Percentiles rank a stretch among this genome's conserved stretches.
Evolutionary conservation across 352 stramenopile genomes (phyloP).

Genomic region (Nothophytophthora sp.): DNA sequence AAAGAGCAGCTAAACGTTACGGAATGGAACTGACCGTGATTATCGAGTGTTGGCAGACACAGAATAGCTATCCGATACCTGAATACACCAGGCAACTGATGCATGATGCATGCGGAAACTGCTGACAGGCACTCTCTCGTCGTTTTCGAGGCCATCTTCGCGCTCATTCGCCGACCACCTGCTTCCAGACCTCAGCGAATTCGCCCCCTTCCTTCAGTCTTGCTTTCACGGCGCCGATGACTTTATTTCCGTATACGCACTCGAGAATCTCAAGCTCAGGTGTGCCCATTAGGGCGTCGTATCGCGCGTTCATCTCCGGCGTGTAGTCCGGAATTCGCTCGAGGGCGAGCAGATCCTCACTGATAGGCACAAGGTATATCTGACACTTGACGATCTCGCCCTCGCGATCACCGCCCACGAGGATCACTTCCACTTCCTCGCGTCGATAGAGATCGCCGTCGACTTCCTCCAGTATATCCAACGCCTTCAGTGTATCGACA

Average conservation of each 20-base stretch:
- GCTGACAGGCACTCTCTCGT: too few species aligned
- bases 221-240: slow-evolving; percentile 11
- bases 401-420: slow-evolving; percentile 19
- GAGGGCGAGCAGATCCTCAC: slow-evolving; percentile 34
- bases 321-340: slow-evolving; percentile 39
- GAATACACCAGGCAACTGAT: too few species aligned
- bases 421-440: slow-evolving; percentile 41
- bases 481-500: slow-evolving; percentile 27
- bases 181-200: too few species aligned
- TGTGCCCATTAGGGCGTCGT: slow-evolving; percentile 20
- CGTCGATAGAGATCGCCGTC: background rate
- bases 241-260: slow-evolving; percentile 33
- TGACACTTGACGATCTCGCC: slow-evolving; percentile 25
- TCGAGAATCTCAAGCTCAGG: slow-evolving; percentile 35
- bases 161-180: too few species aligned
- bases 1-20: too few species aligned
- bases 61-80: too few species aligned
- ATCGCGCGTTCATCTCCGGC: slow-evolving; percentile 29
- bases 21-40: too few species aligned
- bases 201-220: slow-evolving; percentile 13
- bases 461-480: slow-evolving; percentile 67
- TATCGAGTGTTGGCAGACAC: too few species aligned
- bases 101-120: too few species aligned
- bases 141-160: too few species aligned
- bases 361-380: slow-evolving; percentile 42